Evolutionary conservation across 2,329 filamentous ascomycete genomes (phyloP), one percentile per base, ranked within the genome.

Genomic region (Calonectria pseudoturangicola): DNA sequence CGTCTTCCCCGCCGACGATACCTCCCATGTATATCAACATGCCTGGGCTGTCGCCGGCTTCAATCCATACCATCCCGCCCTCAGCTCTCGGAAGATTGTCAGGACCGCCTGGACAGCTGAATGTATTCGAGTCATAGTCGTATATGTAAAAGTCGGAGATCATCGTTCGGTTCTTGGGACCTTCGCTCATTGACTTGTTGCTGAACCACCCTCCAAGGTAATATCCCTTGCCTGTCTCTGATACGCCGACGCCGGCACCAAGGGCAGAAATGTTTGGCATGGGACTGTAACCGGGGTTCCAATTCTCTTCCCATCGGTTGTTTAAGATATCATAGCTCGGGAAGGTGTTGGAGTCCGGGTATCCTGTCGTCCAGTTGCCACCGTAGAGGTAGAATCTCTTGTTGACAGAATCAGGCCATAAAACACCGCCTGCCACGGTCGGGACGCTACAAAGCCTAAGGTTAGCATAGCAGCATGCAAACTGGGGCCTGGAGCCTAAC

Each of bases 21-120:
- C 91, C 90, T 21, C 91, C 91, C 80, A 92, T 89, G 76, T 92
- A 91, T 1, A 92, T 83, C 28, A 92, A 82, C 78, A 92, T 81
- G 1, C 91, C 91, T 15, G 33, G 30, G 16, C 82, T 84, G 74
- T 91, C 88, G 10, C 89, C 89, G 10, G 88, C 87, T 0, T 90
- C 90, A 30, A 92, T 81, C 74, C 89, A 92, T 0, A 89, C 81
- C 86, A 92, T 86, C 4, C 84, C 84, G 0, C 91, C 91, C 76
- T 92, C 91, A 3, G 90, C 91, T 66, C 90, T 83, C 4, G 67
- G 56, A 2, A 10, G 30, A 3, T 70, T 15, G 33, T 70, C 67
- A 56, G 67, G 67, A 30, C 27, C 21, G 12, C 30, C 43, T 50
- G 43, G 30, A 7, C 33, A 33, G 15, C 5, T n/a, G 58, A 70